Evolutionary conservation across 73 alveolate genomes (phyloP).

Genomic region (Durusdinium trenchii): DNA sequence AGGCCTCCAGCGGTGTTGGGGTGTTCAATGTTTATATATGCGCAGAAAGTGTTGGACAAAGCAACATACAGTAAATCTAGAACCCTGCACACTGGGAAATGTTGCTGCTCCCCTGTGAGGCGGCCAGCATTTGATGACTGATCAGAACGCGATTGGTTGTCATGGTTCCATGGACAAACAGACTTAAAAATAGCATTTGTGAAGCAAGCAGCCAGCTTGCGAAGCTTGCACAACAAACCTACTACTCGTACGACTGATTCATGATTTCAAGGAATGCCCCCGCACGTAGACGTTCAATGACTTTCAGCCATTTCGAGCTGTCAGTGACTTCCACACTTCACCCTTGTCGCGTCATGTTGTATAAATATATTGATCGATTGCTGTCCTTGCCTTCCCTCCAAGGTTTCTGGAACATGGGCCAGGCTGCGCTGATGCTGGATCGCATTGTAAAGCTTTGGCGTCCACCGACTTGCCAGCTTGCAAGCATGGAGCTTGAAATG

Average conservation of each 20-base stretch:
- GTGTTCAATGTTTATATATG: no score
- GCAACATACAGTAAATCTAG: no score
- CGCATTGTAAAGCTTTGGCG: conserved; percentile 94
- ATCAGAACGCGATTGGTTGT: conserved; percentile 89
- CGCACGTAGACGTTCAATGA: not conserved
- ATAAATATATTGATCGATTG: not conserved
- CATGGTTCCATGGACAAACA: conserved; percentile 32
- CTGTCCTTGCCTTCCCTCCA: not conserved
- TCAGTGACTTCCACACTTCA: no score
- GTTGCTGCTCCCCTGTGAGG: not conserved
- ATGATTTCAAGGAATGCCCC: not conserved
- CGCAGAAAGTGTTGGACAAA: no score
- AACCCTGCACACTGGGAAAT: no score
- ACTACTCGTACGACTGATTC: no score
- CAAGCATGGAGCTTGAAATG: conserved; percentile 75
- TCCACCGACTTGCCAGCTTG: conserved; percentile 90
- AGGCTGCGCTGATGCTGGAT: conserved; percentile 56
- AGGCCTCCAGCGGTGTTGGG: no score
- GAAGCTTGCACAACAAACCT: no score
- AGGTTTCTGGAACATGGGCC: conserved; percentile 72
- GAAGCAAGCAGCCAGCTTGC: no score
- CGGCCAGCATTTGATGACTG: conserved; percentile 75
- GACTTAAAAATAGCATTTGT: not conserved
- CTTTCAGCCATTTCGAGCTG: no score
- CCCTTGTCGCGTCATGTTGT: not conserved